Evolutionary conservation across 2,329 filamentous ascomycete species (phyloP), one percentile per base, ranked within the genome.

Genomic region (Clonostachys chloroleuca): DNA sequence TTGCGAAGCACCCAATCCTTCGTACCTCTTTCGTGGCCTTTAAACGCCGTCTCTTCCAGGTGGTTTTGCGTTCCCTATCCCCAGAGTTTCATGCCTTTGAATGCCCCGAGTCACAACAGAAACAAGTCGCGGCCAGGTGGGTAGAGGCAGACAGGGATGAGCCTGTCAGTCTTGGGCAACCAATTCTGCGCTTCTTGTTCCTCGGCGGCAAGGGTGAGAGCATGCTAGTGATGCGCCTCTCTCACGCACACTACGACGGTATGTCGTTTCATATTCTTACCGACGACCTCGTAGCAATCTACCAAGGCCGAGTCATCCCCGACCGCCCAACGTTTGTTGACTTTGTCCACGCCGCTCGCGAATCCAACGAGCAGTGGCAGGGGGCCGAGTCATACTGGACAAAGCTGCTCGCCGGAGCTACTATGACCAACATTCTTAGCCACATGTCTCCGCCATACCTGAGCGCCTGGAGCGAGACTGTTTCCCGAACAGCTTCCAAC

Each of bases 381-480:
- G 20, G 30, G 6, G 39, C 44, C 10, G 24, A 20, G 12, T 56
- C 63, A 2, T 73, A 75, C 54, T 75, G 73, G 73, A 57, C 57
- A 30, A 50, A 61, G 4, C 62, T 74, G 1, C 66, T 75, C 18
- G 47, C 58, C 0, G 61, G 59, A 17, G 69, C 63, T 4, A 6
- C 52, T 55, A 18, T 13, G 16, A 16, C 13, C 33, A 9, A 37
- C 5, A 37, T 13, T 13, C 16, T 13, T 37, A 5, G 35, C 35
- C 13, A 13, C 35, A 37, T 13, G 1, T 13, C 35, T 37, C 16
- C 2, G 5, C 5, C 6, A n/a, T 34, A 18, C n/a, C 37, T 5
- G 40, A 20, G 8, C 43, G 44, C 5, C 16, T 24, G 7, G 12
- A 12, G 16, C 14, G 16, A 12, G 18, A 24, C 35, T 37, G 13